Conservation (phyloP, 495 filamentous ascomycete species). For the Xylaria sp. region DNA sequence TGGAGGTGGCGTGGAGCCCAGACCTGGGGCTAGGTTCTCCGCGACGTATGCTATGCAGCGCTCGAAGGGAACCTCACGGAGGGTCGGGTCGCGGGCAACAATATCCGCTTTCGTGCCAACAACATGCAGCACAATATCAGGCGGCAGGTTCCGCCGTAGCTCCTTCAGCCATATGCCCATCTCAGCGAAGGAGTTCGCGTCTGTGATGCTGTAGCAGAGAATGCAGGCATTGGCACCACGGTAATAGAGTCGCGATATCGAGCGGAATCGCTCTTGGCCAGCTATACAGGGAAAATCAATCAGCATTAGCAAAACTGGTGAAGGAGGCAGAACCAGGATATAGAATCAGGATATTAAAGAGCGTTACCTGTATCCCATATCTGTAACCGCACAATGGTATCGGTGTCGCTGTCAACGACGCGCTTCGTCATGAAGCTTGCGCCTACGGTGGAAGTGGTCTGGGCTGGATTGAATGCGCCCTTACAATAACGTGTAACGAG, state of each 20-base stretch:
- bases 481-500: slow-evolving; percentile 87
- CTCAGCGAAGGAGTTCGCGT: slow-evolving; percentile 83
- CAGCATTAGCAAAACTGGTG: not conserved
- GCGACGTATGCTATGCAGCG: slow-evolving; percentile 93
- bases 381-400: slow-evolving; percentile 81
- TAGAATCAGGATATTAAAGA: not conserved
- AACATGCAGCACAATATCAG: slow-evolving; percentile 89
- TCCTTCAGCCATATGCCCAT: slow-evolving; percentile 93
- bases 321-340: not conserved
- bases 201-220: slow-evolving; percentile 91
- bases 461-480: slow-evolving; percentile 74
- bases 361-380: slow-evolving; percentile 81
- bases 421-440: slow-evolving; percentile 94
- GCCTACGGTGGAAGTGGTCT: slow-evolving; percentile 82
- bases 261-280: slow-evolving; percentile 93
- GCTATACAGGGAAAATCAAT: slow-evolving; percentile 51
- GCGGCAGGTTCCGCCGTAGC: slow-evolving; percentile 70
- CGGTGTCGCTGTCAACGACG: slow-evolving; percentile 81
- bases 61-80: slow-evolving; percentile 88
- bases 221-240: slow-evolving; percentile 93
- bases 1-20: slow-evolving; percentile 68
- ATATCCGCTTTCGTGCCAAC: slow-evolving; percentile 96
- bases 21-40: slow-evolving; percentile 78
- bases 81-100: slow-evolving; percentile 77
- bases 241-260: slow-evolving; percentile 93